Base-by-base conservation (phyloP, 2,329 filamentous ascomycete species). In the Fusarium sp. region DNA sequence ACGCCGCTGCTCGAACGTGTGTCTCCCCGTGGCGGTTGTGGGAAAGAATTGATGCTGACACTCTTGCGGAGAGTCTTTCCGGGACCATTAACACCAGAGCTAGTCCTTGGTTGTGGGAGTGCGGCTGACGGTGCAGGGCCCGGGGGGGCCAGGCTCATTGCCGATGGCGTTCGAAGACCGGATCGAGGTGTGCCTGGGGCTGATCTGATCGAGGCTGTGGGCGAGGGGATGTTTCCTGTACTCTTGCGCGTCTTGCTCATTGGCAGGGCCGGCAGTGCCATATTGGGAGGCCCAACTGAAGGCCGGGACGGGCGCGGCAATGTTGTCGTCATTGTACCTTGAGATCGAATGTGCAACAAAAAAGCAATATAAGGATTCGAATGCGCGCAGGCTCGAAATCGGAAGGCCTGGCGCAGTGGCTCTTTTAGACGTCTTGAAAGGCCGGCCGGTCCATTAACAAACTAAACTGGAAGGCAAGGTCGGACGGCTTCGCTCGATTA, bases 31-130 rank as follows among this genome's bases (percentile, higher is more conserved):
- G 96, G 96, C 20, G 96, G 96, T 74, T 97, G 93, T 36, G 96
- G 96, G 79, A 98, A 98, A 2, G 94, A 92, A 80, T 95, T 96
- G 79, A 98, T 97, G 86, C 95, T 98, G 78, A 97, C 92, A 2
- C 93, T 93, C 83, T 97, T 97, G 71, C 95, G 91, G 62, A 98
- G 83, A 3, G 91, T 90, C 82, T 92, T 95, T 32, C 90, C 90
- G 10, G 89, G 85, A 38, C 85, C 85, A 70, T 89, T 91, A 20
- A 90, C 83, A 41, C 85, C 85, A 14, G 90, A 87, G 11, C 87
- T 82, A 5, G 88, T 85, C 67, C 88, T 89, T 24, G 89, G 85
- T 22, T 89, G 86, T 10, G 89, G 88, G 17, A 92, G 82, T 56
- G 87, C 85, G 10, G 88, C 86, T 15, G 85, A 85, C 12, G 89